Evolutionary conservation across 495 filamentous ascomycete genomes (phyloP).

Genomic region (Apodospora peruviana): DNA sequence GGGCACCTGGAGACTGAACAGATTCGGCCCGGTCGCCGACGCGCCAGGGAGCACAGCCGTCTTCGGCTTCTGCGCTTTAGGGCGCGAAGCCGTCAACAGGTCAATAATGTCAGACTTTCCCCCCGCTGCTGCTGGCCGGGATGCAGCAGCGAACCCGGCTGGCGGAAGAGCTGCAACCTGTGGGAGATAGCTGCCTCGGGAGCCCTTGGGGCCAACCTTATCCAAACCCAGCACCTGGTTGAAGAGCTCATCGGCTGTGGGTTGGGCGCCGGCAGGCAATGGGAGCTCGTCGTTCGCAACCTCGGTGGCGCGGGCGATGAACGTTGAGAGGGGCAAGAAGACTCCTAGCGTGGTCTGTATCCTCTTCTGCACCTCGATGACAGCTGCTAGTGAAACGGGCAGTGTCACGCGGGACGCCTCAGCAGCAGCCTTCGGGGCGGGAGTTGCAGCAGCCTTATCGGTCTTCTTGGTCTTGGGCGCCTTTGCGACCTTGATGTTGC

Average conservation of each 20-base stretch:
- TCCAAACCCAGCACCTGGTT: conserved; percentile 76
- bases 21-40: conserved; percentile 53
- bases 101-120: conserved; percentile 69
- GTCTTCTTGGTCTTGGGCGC: conserved; percentile 48
- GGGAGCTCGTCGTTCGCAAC: conserved; percentile 85
- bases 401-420: conserved; percentile 55
- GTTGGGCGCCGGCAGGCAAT: conserved; percentile 49
- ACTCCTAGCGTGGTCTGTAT: conserved; percentile 70
- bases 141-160: conserved; percentile 23
- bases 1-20: conserved; percentile 73
- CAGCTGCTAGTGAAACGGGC: conserved; percentile 69
- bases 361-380: conserved; percentile 72
- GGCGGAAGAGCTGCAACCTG: conserved; percentile 61
- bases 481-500: conserved; percentile 80
- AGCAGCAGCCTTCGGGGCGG: conserved; percentile 34
- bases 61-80: conserved; percentile 13
- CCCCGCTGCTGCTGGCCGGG: conserved; percentile 22
- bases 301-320: conserved; percentile 76
- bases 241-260: conserved; percentile 78
- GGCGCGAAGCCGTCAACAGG: conserved; percentile 49
- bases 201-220: conserved; percentile 34
- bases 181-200: conserved; percentile 59
- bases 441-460: conserved; percentile 37
- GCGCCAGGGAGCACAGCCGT: conserved; percentile 26
- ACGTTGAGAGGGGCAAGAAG: conserved; percentile 77